A percentile compares a stretch with the other conserved stretches of the same genome.
Conservation (phyloP, 2,329 filamentous ascomycete species). For the Colletotrichum tabaci region DNA sequence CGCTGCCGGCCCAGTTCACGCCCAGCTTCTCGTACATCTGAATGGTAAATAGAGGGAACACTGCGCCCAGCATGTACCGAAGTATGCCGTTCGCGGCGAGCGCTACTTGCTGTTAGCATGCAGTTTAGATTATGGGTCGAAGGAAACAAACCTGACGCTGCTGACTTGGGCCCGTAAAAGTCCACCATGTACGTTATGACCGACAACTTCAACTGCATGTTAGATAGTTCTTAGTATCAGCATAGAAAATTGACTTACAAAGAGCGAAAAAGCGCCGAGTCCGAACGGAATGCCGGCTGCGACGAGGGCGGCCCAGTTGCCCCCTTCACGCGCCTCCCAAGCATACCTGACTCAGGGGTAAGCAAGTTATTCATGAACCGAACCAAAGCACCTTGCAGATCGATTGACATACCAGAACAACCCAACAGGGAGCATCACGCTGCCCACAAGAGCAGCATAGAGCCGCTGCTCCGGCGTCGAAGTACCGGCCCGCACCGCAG, state of each 20-base stretch:
- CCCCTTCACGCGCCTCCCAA: slow-evolving; percentile 53
- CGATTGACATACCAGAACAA: slow-evolving; percentile 45
- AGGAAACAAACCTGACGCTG: slow-evolving; percentile 36
- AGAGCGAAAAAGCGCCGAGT: background rate
- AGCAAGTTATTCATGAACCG: background rate
- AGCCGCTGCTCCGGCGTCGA: slow-evolving; percentile 43
- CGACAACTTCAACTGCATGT: background rate
- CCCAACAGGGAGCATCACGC: slow-evolving; percentile 38
- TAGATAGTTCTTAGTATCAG: accelerated
- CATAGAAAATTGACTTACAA: background rate
- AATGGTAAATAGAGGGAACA: slow-evolving; percentile 61
- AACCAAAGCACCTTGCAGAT: background rate
- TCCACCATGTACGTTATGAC: slow-evolving; percentile 44
- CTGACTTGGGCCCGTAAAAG: slow-evolving; percentile 41
- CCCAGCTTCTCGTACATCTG: slow-evolving; percentile 56
- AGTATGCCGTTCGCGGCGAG: slow-evolving; percentile 60
- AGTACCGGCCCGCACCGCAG: background rate
- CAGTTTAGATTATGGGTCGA: accelerated
- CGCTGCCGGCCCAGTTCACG: slow-evolving; percentile 52
- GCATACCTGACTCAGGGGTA: slow-evolving; percentile 10
- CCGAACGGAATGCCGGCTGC: slow-evolving; percentile 43
- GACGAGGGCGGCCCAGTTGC: slow-evolving; percentile 43
- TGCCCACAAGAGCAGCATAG: slow-evolving; percentile 43
- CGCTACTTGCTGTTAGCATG: background rate
- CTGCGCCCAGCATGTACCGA: slow-evolving; percentile 58